phyloP scores from a whole-genome alignment of 768 basidiomycete species.

The Hydnum rufescens region DNA sequence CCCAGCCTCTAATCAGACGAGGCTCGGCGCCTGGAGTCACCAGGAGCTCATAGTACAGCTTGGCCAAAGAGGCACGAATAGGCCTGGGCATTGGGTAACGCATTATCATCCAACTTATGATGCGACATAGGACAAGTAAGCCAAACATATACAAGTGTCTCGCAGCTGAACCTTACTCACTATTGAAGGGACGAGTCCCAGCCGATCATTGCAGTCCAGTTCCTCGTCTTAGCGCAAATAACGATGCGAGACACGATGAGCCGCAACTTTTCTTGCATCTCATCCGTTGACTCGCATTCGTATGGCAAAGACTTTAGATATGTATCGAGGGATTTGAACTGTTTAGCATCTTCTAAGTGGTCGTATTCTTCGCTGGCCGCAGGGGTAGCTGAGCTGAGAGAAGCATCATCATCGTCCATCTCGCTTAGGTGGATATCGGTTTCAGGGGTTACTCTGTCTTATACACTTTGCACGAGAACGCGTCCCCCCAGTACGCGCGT shows the following conservation, averaged over 20 bases:
- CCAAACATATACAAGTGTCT: background rate
- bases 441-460: background rate
- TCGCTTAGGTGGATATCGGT: background rate
- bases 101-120: conserved; percentile 55
- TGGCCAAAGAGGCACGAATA: conserved; percentile 51
- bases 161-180: conserved; percentile 22
- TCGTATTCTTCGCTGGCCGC: background rate
- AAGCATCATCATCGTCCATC: background rate
- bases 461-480: no score
- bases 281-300: conserved; percentile 44
- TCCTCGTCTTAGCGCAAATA: conserved; percentile 51
- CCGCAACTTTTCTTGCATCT: conserved; percentile 53
- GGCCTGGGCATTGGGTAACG: conserved; percentile 54
- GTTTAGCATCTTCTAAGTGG: background rate
- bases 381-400: background rate
- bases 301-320: conserved; percentile 34
- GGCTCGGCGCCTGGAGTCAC: conserved; percentile 57
- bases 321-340: background rate
- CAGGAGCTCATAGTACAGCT: conserved; percentile 57
- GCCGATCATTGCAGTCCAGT: conserved; percentile 50
- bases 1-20: conserved; percentile 51
- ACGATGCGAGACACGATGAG: conserved; percentile 46
- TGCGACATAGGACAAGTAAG: background rate
- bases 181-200: conserved; percentile 73
- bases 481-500: no score